Percentiles rank a stretch among this genome's conserved stretches.
Conservation (phyloP, 2,329 filamentous ascomycete species). For the Cryphonectria radicalis region DNA sequence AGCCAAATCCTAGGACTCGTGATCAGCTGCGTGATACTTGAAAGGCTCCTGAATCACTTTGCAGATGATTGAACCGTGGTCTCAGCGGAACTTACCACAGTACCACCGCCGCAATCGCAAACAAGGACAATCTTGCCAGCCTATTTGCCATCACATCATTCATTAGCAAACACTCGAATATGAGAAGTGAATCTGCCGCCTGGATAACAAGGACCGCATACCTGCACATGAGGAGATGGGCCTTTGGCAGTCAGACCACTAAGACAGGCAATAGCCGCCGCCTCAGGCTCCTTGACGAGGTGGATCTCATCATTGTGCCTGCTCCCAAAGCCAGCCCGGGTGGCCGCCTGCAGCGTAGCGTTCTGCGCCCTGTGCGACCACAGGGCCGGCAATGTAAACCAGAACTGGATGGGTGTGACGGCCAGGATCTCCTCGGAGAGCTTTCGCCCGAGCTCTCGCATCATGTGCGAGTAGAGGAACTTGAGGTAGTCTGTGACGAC, state of each 20-base stretch:
- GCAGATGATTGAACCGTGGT: not conserved
- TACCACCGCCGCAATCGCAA: conserved; percentile 12
- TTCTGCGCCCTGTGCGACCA: conserved; percentile 11
- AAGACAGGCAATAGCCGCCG: conserved; percentile 12
- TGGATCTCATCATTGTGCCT: conserved; percentile 8
- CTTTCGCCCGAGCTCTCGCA: conserved; percentile 14
- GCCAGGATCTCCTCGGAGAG: conserved; percentile 6
- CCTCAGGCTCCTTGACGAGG: conserved; percentile 14
- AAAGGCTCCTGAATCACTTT: not conserved
- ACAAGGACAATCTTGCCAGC: conserved; percentile 10
- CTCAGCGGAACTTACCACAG: not conserved
- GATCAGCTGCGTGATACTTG: not conserved
- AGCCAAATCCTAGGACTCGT: conserved; percentile 1
- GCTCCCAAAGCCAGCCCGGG: conserved; percentile 1
- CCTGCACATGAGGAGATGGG: not conserved
- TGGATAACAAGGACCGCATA: not conserved
- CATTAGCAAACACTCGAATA: not conserved
- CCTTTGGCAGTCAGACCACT: conserved; percentile 7
- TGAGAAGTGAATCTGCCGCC: not conserved
- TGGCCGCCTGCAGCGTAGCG: conserved; percentile 11
- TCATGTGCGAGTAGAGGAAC: conserved; percentile 10
- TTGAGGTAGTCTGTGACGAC: conserved; percentile 6
- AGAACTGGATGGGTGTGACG: conserved; percentile 17
- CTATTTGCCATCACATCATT: not conserved
- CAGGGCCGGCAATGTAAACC: conserved; percentile 12